These are phyloP conservation scores for Coemansia sp. DNA, from an alignment of 192 early-diverging fungal species.

Conservation along the genomic window DNA sequence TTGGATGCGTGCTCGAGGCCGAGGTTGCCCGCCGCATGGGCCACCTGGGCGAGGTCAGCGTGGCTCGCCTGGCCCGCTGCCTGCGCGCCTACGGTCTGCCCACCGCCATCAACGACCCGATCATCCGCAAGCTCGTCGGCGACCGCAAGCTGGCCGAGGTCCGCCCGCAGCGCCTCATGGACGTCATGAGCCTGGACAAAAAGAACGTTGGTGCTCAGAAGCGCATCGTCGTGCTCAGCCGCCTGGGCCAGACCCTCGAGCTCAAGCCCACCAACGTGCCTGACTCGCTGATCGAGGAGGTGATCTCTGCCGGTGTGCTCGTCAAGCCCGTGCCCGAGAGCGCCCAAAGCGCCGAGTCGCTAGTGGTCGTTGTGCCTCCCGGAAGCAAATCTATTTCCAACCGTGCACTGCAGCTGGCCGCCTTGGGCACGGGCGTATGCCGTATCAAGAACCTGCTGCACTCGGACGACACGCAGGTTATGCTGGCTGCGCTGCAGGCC, in stretches of 20 bases:
- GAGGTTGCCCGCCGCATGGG: constrained; percentile 89
- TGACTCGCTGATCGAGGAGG: constrained; percentile 81
- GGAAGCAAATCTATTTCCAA: constrained; percentile 99
- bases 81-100: constrained; percentile 87
- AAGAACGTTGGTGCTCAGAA: constrained; percentile 92
- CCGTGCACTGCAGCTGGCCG: constrained; percentile 87
- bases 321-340: constrained; percentile 59
- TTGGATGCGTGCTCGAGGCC: constrained; percentile 93
- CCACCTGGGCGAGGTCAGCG: constrained; percentile 76
- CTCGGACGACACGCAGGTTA: constrained; percentile 98
- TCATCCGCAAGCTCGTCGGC: constrained; percentile 60
- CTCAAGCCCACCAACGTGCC: constrained; percentile 73
- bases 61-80: constrained; percentile 81
- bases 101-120: constrained; percentile 75
- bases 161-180: constrained; percentile 77
- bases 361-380: constrained; percentile 61
- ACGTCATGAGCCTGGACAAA: constrained; percentile 93
- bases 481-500: constrained; percentile 86
- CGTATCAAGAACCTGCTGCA: constrained; percentile 83
- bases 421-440: constrained; percentile 78
- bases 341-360: background rate
- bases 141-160: constrained; percentile 58
- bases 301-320: constrained; percentile 70
- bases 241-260: constrained; percentile 84
- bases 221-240: constrained; percentile 79